Base-by-base conservation (phyloP, 345 rosid species). In the Aquilaria yunnanensis region DNA sequence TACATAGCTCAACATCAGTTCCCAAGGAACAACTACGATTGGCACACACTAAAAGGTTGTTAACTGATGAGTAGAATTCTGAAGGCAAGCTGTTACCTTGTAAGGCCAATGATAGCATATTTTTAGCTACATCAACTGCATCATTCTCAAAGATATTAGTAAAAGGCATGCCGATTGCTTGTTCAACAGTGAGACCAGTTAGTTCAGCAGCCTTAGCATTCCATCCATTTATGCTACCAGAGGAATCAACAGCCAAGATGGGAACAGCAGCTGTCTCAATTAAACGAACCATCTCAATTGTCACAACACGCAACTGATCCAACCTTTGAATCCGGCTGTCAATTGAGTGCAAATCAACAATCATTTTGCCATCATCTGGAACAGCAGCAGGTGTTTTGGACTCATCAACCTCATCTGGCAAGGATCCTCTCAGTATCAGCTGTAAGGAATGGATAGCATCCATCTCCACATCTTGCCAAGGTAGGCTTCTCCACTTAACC, bases 231-330 rank as follows among this genome's bases (percentile, higher is more conserved):
- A 90, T 64, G 57, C 60, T 69, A 67, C 93, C 88, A 57, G 77
- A 75, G 59, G 81, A 77, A 78, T 90, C 93, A 66, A 86, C 86
- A 14, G 96, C 93, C 43, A 90, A 67, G 61, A 90, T 88, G 0
- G 97, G 97, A 51, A 80, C 97, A 65, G 80, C 85, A 30, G 96
- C 96, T n/a, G 96, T 84, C 78, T 90, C 93, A 59, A 90, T 85
- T 51, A 90, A 74, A 48, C 85, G 96, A 64, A 90, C 93, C 86
- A 90, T 90, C 75, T 90, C 97, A 71, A 76, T 81, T 47, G 90
- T 71, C 46, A 90, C 67, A 50, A 75, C 63, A 51, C 55, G 80
- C 69, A 85, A 54, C 62, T 88, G 87, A 70, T 88, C 87, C 60
- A 80, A 74, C 68, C 74, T 85, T 70, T 71, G 77, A 71, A 84